phyloP scores from a whole-genome alignment of 23 red algal genomes.

The Agarophyton chilense region DNA sequence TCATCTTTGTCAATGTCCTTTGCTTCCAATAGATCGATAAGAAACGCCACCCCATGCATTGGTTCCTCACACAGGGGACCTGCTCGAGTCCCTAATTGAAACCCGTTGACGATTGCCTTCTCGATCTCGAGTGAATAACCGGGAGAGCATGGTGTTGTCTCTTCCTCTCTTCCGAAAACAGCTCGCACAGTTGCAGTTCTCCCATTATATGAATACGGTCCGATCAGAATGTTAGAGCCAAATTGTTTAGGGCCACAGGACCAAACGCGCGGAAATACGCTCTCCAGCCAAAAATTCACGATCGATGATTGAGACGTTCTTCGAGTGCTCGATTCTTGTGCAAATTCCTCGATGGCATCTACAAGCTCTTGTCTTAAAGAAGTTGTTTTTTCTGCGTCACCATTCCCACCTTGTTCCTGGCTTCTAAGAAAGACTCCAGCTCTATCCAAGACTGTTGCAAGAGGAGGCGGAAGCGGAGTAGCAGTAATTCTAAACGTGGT shows the following conservation, averaged over 20 bases:
- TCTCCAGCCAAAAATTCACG: constrained; percentile 43
- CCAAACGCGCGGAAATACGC: constrained; percentile 41
- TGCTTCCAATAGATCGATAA: constrained; percentile 38
- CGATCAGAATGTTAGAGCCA: constrained; percentile 93
- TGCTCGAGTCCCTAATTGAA: constrained; percentile 82
- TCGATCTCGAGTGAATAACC: constrained; percentile 32
- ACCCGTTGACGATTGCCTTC: constrained; percentile 88
- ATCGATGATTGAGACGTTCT: constrained; percentile 2
- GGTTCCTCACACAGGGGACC: constrained; percentile 97
- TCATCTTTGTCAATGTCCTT: background rate
- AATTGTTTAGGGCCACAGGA: constrained; percentile 66
- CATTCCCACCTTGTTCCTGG: background rate
- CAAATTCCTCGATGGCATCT: constrained; percentile 53
- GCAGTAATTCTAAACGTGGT: constrained; percentile 38
- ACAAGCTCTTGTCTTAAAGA: background rate
- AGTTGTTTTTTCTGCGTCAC: background rate
- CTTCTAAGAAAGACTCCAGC: constrained; percentile 19
- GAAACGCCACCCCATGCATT: constrained; percentile 87
- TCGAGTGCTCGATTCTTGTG: constrained; percentile 6
- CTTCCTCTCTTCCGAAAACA: constrained; percentile 12
- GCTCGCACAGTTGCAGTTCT: background rate
- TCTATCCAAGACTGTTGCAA: constrained; percentile 63
- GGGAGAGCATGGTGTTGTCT: constrained; percentile 1
- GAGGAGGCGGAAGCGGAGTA: constrained; percentile 32
- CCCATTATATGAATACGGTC: constrained; percentile 23